A percentile compares a stretch with the other conserved stretches of the same genome.
Evolutionary conservation across 306 rosid genomes (phyloP).

Genomic region (Dalbergia oliveri): DNA sequence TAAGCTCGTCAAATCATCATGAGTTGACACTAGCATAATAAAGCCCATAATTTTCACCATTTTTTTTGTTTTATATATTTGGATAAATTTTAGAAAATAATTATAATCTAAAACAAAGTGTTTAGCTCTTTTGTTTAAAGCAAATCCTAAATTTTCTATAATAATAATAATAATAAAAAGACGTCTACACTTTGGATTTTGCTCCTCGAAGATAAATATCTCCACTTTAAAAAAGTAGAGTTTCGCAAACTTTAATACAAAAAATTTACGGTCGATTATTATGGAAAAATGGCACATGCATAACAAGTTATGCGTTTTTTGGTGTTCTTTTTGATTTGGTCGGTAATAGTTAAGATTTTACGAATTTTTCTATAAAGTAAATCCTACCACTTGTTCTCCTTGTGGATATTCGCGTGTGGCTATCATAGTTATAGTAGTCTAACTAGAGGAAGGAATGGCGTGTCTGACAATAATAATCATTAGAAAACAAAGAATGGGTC

Average conservation of each 20-base stretch:
- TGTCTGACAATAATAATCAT: background rate
- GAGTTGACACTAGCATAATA: too few species aligned
- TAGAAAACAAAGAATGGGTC: conserved; percentile 28
- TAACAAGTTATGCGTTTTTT: background rate
- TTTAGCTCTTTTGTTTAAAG: too few species aligned
- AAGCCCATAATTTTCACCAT: too few species aligned
- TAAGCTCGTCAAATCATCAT: too few species aligned
- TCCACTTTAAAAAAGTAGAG: background rate
- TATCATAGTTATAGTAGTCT: background rate
- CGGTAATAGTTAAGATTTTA: background rate
- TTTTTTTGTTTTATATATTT: too few species aligned
- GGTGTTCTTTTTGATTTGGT: background rate
- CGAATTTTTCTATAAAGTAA: background rate
- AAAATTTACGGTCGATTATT: background rate
- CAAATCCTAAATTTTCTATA: too few species aligned
- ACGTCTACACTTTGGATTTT: background rate
- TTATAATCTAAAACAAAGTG: too few species aligned
- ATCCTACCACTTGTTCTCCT: background rate
- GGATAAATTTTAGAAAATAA: too few species aligned
- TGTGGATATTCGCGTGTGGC: background rate
- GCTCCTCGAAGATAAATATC: background rate
- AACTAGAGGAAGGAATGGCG: background rate
- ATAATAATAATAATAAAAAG: too few species aligned
- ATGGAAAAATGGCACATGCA: background rate
- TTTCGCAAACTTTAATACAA: background rate